Base-by-base conservation (phyloP, 164 flowering plant genomes). In the Chimonanthus praecox region DNA sequence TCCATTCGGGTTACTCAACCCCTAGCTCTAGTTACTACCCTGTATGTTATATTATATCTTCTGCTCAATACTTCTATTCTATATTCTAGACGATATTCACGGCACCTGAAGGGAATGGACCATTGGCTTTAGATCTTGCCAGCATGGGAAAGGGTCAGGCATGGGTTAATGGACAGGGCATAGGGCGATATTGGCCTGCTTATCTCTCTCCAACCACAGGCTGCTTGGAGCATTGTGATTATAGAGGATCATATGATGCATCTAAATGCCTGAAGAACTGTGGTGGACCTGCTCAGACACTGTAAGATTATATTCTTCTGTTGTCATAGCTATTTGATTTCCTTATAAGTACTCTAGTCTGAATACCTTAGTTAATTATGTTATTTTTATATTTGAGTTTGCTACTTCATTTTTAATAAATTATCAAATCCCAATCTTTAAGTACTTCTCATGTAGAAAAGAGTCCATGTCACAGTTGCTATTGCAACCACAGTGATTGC, bases 61-160 rank as follows among this genome's bases (percentile, higher is more conserved):
- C 64, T 20, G 65, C 16, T 68, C 11, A 4, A 46, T 60, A 16
- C 49, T 62, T 63, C 49, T 16, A 33, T 54, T 73, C 3, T 73
- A 58, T 76, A 45, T 61, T 50, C 20, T 79, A 88, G 92, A 75
- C 77, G 5, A 74, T 73, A 49, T 82, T 87, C 64, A 33, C 69
- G 67, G 88, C 86, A 51, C 90, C 93, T 21, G 76, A 78, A 63
- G 93, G 91, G 10, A 79, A 73, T 6, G 86, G 80, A 16, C 91
- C 93, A 5, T 58, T 89, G 67, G 81, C 87, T 16, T 69, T 89
- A 70, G 73, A 88, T 69, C 85, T 89, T 43, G 65, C 81, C 16
- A 83, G 91, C 81, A 89, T 89, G 93, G 90, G 91, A 6, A 89
- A 89, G 74, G 91, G 93, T 72, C 85, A 88, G 75, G 91, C 85